Evolutionary conservation across 129 eudicot genomes (phyloP).

Genomic region (Solidago caesia): DNA sequence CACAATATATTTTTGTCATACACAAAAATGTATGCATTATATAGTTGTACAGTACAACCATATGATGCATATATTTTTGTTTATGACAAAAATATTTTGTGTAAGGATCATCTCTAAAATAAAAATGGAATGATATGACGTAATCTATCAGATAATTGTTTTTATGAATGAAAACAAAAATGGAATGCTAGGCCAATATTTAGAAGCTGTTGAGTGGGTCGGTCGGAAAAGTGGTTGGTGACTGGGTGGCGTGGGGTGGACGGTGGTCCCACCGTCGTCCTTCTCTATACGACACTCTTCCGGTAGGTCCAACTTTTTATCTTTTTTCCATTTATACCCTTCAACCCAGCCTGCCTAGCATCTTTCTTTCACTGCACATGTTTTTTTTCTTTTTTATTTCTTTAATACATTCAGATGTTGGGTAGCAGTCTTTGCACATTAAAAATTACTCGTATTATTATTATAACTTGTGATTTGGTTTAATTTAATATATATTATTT

Average conservation of each 20-base stretch:
- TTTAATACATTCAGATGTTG: neutral
- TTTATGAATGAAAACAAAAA: neutral
- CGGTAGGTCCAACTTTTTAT: constrained; percentile 11
- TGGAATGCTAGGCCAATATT: constrained; percentile 28
- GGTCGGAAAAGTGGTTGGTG: constrained; percentile 27
- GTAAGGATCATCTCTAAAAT: too few relatives aligned
- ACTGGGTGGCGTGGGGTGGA: constrained; percentile 43
- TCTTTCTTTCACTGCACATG: constrained; percentile 24
- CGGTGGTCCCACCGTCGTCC: constrained; percentile 44
- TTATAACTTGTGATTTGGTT: too few relatives aligned
- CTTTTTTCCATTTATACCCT: constrained; percentile 6
- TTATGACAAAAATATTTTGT: too few relatives aligned
- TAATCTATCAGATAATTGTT: neutral
- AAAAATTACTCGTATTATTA: neutral
- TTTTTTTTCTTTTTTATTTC: neutral
- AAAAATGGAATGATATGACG: neutral
- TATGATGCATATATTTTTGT: too few relatives aligned
- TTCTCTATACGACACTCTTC: constrained; percentile 25
- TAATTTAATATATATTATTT: neutral
- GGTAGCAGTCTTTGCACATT: neutral
- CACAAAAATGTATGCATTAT: neutral
- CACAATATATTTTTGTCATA: neutral
- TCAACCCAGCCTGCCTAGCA: constrained; percentile 6
- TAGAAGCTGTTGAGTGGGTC: constrained; percentile 28
- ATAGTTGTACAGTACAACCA: too few relatives aligned